Conservation (phyloP, 2,329 filamentous ascomycete species). For the Epichloe sibirici region DNA sequence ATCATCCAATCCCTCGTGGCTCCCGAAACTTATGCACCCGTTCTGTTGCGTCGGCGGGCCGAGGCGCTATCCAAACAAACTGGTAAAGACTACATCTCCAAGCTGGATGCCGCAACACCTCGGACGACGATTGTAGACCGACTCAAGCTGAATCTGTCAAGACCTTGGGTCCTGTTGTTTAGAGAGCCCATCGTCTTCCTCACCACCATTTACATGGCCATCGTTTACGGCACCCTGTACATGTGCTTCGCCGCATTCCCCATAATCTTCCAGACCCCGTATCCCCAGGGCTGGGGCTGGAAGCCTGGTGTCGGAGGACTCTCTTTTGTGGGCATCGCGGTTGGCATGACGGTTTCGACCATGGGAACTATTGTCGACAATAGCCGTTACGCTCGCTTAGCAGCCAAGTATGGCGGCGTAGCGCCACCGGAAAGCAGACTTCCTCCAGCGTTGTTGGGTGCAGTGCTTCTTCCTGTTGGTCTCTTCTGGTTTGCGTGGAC, state of each 20-base stretch:
- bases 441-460: slow-evolving; percentile 46
- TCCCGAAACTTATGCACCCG: slow-evolving; percentile 50
- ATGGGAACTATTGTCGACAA: slow-evolving; percentile 40
- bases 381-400: slow-evolving; percentile 35
- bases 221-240: slow-evolving; percentile 42
- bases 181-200: slow-evolving; percentile 54
- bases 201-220: slow-evolving; percentile 51
- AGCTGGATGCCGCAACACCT: slow-evolving; percentile 31
- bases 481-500: slow-evolving; percentile 59
- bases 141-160: slow-evolving; percentile 43
- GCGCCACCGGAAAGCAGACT: slow-evolving; percentile 53
- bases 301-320: slow-evolving; percentile 44
- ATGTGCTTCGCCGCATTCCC: slow-evolving; percentile 43
- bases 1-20: slow-evolving; percentile 36
- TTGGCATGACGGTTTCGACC: slow-evolving; percentile 49
- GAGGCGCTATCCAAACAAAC: slow-evolving; percentile 36
- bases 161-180: slow-evolving; percentile 55
- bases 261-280: slow-evolving; percentile 44
- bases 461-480: slow-evolving; percentile 43
- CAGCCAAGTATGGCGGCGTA: slow-evolving; percentile 37
- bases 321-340: slow-evolving; percentile 50
- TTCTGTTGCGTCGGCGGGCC: slow-evolving; percentile 42
- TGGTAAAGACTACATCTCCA: slow-evolving; percentile 43
- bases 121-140: slow-evolving; percentile 31
- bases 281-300: slow-evolving; percentile 37